Evolutionary conservation across 805 yeast species (phyloP), one percentile per base, ranked within the genome.

Genomic region (Metschnikowia koreensis): DNA sequence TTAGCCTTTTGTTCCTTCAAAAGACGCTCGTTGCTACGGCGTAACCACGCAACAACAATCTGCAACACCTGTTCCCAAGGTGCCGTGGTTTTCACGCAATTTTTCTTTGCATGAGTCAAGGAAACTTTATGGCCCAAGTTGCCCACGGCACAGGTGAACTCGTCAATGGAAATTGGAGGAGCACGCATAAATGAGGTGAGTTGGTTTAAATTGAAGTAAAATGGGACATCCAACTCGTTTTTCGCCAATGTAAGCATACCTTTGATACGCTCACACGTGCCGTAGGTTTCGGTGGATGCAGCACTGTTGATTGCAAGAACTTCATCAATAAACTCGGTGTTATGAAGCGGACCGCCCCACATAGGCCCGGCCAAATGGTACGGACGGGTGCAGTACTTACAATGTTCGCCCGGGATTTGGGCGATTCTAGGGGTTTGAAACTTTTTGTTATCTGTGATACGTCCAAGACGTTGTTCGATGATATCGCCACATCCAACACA

Each of bases 291-390:
- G 28, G 76, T 75, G 50, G 79, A 82, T 22, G 83, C 77, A 2
- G 64, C 70, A 27, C 67, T 63, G 62, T 84, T 80, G 57, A 83
- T 69, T n/a, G 76, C 73, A 49, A 89, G 75, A 43, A 92, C 77
- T 57, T 75, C 80, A 28, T 81, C 75, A 41, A 93, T 75, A 61
- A 93, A 94, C 16, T 78, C 81, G 27, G 67, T 65, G 63, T 86
- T 80, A 63, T 93, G 98, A 51, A 94, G 68, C 7, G 79, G 74
- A 0, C 91, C 96, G 10, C 84, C 91, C 88, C 96, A 94, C 97
- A 94, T 88, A 54, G 99, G 99, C 4, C 99, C 99, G 7, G 93
- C 91, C 36, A 94, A 66, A 65, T 89, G 96, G 66, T 81, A 81
- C 1, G 81, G 77, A 52, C 74, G 77, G 1, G 80, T 84, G 71